Evolutionary conservation across 345 rosid species (phyloP), one percentile per base, ranked within the genome.

Genomic region (Rhizophora mangle): DNA sequence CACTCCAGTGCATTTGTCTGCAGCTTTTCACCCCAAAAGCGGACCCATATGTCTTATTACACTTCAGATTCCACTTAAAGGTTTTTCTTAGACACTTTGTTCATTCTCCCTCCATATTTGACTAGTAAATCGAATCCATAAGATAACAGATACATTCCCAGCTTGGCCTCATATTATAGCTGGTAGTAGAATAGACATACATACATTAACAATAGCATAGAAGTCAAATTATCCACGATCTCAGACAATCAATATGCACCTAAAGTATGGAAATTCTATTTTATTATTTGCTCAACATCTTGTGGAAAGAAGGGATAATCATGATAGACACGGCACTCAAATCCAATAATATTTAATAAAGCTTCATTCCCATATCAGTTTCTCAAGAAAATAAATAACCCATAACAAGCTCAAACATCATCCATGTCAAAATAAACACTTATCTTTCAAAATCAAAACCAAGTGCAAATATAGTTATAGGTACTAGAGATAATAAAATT

Each of bases 1-100:
- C 72, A 87, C 86, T 89, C 86, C 54, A 89, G 84, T 83, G 82
- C 72, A 63, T 32, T 65, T 76, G 69, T 69, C 83, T 74, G 76
- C 51, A 52, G 59, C 79, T 72, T 85, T 82, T 82, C 61, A 69
- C 77, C 77, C 75, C 72, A 3, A 52, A 60, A 15, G 22, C 49
- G 78, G 88, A 52, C 85, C 90, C 82, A 56, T 62, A 15, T 67
- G 73, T 81, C 72, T 70, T 76, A 61, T 68, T 69, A 18, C 74
- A 64, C 36, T 34, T 6, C 8, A 8, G 8, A 1, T 34, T 8
- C 37, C 1, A 7, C 37, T 34, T 34, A 7, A 7, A 7, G 37
- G 37, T 9, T 47, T 54, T 29, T 55, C 20, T 43, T 55, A 29
- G 66, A 39, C 3, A 31, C 46, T 52, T 57, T 26, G 6, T 3